These are phyloP conservation scores for Quillaja saponaria DNA, from an alignment of 306 rosid genomes.

Conservation along the genomic window DNA sequence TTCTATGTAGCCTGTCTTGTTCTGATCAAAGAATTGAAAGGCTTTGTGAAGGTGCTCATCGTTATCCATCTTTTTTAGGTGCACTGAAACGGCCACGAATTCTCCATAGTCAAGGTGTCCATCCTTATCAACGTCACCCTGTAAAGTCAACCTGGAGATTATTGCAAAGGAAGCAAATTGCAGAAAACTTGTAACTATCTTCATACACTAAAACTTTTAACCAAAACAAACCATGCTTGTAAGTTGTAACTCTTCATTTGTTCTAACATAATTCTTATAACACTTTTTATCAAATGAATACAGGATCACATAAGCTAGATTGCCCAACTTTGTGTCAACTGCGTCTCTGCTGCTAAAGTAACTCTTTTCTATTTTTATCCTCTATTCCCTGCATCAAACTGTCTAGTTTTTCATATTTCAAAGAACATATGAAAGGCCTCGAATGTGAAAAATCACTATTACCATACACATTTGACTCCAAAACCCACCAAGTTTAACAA, in stretches of 20 bases:
- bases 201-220: not conserved
- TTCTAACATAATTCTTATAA: slow-evolving; percentile 1
- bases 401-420: slow-evolving; percentile 13
- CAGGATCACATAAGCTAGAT: not conserved
- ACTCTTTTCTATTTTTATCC: too few species aligned
- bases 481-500: not conserved
- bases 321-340: slow-evolving; percentile 11
- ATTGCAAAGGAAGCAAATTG: slow-evolving; percentile 25
- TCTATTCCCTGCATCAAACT: too few species aligned
- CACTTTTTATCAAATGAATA: not conserved
- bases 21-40: slow-evolving; percentile 76
- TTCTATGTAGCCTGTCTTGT: slow-evolving; percentile 70
- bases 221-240: not conserved
- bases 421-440: not conserved
- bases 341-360: too few species aligned
- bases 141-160: slow-evolving; percentile 39
- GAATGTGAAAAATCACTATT: not conserved
- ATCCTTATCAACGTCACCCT: slow-evolving; percentile 91
- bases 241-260: not conserved
- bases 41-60: slow-evolving; percentile 85
- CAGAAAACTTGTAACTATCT: not conserved
- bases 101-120: slow-evolving; percentile 84
- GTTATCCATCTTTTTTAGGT: slow-evolving; percentile 72
- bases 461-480: not conserved
- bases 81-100: slow-evolving; percentile 87